Percentiles rank a stretch among this genome's conserved stretches.
Evolutionary conservation across 2,329 filamentous ascomycete genomes (phyloP).

Genomic region (Neonectria faginata): DNA sequence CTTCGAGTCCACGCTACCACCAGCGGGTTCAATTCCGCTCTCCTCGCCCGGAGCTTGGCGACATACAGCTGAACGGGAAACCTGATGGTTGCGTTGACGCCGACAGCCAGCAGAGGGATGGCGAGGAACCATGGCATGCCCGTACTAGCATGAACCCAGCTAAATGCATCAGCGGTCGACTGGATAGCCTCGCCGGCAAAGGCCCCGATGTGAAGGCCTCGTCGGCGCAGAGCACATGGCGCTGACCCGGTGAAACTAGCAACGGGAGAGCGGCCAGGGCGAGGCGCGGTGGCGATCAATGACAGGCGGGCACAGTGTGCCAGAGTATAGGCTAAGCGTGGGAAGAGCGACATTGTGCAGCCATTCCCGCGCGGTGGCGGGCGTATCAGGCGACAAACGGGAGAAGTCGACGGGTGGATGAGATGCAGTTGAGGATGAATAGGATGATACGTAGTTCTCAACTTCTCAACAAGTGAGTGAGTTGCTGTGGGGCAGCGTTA

Average conservation of each 20-base stretch:
- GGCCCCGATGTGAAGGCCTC: constrained; percentile 51
- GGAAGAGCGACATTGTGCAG: constrained; percentile 37
- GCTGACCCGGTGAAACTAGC: constrained; percentile 10
- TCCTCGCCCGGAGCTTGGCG: constrained; percentile 47
- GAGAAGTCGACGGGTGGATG: constrained; percentile 19
- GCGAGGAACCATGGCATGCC: constrained; percentile 66
- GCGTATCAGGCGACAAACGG: constrained; percentile 16
- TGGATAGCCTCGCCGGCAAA: constrained; percentile 51
- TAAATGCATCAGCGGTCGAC: constrained; percentile 57
- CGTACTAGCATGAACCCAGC: constrained; percentile 55
- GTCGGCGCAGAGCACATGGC: constrained; percentile 33
- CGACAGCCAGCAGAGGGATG: constrained; percentile 64
- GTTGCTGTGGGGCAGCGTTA: constrained; percentile 13
- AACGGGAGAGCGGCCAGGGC: constrained; percentile 18
- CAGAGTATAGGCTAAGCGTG: constrained; percentile 25
- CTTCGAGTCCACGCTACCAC: constrained; percentile 49
- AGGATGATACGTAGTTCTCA: constrained; percentile 6
- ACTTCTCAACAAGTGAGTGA: constrained; percentile 1
- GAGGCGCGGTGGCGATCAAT: constrained; percentile 17
- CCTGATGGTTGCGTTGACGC: constrained; percentile 58
- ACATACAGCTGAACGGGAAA: constrained; percentile 61
- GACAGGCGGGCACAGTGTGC: constrained; percentile 30
- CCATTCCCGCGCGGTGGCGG: constrained; percentile 23
- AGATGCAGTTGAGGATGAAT: constrained; percentile 32
- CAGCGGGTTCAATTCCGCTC: constrained; percentile 47